Evolutionary conservation across 805 yeast species (phyloP).

Genomic region (Diddensiella transvaalensis): DNA sequence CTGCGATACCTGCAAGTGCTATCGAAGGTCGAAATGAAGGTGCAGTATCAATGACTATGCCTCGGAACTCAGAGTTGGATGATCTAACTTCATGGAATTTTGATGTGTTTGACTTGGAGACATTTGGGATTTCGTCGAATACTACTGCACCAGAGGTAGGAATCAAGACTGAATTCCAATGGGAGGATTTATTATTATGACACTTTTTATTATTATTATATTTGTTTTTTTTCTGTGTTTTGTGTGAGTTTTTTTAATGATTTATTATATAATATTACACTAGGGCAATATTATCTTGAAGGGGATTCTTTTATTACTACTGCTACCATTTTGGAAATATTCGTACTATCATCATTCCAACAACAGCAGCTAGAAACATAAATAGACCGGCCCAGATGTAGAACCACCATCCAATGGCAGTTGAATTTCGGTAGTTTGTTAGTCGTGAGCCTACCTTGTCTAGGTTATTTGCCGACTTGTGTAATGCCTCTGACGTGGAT

Average conservation of each 20-base stretch:
- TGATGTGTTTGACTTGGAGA: not conserved
- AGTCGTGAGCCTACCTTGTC: conserved; percentile 34
- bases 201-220: not conserved
- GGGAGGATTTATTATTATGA: not conserved
- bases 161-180: not conserved
- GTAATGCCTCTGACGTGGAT: conserved; percentile 35
- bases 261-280: not conserved
- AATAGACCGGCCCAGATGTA: conserved; percentile 36
- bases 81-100: conserved; percentile 1
- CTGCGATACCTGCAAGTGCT: not conserved
- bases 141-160: too few species aligned
- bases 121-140: not conserved
- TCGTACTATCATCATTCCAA: conserved; percentile 36
- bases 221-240: not conserved
- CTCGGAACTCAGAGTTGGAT: not conserved
- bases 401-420: conserved; percentile 40
- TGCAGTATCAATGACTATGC: not conserved
- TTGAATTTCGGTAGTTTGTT: conserved; percentile 31
- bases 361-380: conserved; percentile 31
- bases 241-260: not conserved
- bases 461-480: conserved; percentile 34
- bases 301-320: not conserved
- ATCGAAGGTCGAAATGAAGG: not conserved
- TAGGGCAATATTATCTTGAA: not conserved
- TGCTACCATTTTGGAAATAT: conserved; percentile 36